Percentiles rank a stretch among this genome's conserved stretches.
Conservation (phyloP, 352 stramenopile genomes). For the Blastocystis sp. region DNA sequence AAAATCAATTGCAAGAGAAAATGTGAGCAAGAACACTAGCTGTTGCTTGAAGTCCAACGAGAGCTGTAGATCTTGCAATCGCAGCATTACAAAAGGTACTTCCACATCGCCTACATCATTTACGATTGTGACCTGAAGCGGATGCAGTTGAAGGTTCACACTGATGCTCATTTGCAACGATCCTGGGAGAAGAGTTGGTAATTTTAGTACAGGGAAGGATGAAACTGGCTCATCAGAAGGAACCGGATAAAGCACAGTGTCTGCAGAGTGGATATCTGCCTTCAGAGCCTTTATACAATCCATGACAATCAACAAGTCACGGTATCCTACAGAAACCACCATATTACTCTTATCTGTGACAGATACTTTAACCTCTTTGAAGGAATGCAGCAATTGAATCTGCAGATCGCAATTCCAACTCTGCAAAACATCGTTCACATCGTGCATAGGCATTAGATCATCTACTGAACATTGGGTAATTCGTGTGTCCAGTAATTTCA, state of each 20-base stretch:
- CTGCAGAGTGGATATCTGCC: not conserved
- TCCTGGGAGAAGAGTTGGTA: not conserved
- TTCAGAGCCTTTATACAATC: not conserved
- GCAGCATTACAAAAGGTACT: slow-evolving; percentile 20
- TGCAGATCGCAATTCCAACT: slow-evolving; percentile 3
- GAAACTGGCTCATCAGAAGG: not conserved
- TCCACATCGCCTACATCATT: slow-evolving; percentile 19
- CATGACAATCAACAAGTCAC: not conserved
- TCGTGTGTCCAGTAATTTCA: not conserved
- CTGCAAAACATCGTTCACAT: slow-evolving; percentile 25
- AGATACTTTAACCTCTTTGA: not conserved
- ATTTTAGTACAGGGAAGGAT: not conserved
- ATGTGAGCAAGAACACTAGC: not conserved
- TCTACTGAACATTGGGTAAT: not conserved
- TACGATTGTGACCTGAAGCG: not conserved
- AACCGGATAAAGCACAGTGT: not conserved
- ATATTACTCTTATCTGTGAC: not conserved
- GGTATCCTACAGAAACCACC: not conserved
- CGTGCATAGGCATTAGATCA: not conserved
- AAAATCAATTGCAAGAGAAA: not conserved
- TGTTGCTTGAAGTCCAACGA: not conserved
- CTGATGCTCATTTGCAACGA: not conserved
- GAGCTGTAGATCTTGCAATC: not conserved
- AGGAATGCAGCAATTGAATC: not conserved
- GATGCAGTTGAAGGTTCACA: not conserved